phyloP scores from a whole-genome alignment of 2,329 filamentous ascomycete genomes.

The Coccinonectria pachysandricola region DNA sequence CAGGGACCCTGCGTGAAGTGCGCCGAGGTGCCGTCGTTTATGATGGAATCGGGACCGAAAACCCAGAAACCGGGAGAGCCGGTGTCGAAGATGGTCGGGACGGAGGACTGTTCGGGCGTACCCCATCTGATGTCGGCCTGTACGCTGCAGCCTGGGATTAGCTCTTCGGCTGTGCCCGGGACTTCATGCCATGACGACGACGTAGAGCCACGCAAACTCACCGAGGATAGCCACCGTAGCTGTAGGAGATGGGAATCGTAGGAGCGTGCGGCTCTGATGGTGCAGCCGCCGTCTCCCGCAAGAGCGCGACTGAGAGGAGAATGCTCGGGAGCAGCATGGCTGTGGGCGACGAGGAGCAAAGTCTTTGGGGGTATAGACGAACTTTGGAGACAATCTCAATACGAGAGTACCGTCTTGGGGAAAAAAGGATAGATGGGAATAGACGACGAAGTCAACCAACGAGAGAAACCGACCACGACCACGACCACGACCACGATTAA shows the following conservation, averaged over 20 bases:
- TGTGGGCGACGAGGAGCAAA: not conserved
- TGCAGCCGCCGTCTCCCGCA: constrained; percentile 1
- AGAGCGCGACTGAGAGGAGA: not conserved
- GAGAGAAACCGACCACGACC: no score
- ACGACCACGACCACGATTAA: no score
- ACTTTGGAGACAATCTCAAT: no score
- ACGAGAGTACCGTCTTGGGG: no score
- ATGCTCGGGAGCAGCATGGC: not conserved
- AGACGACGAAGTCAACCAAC: no score
- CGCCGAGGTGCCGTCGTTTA: constrained; percentile 2
- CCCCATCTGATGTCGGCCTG: constrained; percentile 4
- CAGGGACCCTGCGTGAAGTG: constrained; percentile 2
- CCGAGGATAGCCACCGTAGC: constrained; percentile 3
- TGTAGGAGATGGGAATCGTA: constrained; percentile 1
- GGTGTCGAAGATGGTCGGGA: constrained; percentile 4
- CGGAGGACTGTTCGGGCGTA: constrained; percentile 1
- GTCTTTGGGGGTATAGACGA: not conserved
- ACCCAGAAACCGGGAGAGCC: constrained; percentile 4
- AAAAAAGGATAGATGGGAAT: no score
- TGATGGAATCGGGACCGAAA: constrained; percentile 2
- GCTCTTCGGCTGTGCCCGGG: not conserved
- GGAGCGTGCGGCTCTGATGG: constrained; percentile 1
- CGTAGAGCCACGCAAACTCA: not conserved
- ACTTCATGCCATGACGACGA: no score
- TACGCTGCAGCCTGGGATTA: constrained; percentile 1